Conservation (phyloP, 169 alveolate species). For the Blepharisma undulans region DNA sequence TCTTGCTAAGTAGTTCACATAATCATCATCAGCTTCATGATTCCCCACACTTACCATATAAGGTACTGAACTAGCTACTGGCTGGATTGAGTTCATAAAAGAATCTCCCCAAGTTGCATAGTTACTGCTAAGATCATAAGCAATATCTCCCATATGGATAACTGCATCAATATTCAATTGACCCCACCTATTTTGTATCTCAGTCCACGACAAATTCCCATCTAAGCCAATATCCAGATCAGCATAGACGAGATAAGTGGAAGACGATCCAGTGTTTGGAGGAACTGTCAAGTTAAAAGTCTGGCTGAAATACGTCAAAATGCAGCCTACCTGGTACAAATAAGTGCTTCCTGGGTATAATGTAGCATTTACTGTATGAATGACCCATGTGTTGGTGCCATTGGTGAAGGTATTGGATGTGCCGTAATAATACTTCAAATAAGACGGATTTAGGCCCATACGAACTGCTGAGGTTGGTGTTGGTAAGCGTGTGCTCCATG, state of each 20-base stretch:
- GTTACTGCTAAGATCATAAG: not conserved
- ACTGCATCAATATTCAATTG: not conserved
- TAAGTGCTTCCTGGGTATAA: not conserved
- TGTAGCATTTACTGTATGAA: not conserved
- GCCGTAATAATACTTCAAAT: conserved; percentile 13
- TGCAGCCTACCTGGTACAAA: conserved; percentile 3
- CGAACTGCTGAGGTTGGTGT: not conserved
- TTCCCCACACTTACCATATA: conserved; percentile 35
- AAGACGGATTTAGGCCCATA: not conserved
- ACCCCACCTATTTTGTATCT: not conserved
- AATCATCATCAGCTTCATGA: conserved; percentile 9
- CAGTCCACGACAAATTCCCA: not conserved
- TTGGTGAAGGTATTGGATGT: not conserved
- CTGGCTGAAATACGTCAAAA: not conserved
- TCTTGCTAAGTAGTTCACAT: not conserved
- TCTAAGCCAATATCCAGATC: conserved; percentile 7
- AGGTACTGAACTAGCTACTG: not conserved
- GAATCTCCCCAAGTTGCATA: conserved; percentile 7
- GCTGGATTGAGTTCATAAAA: conserved; percentile 6
- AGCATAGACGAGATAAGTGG: not conserved
- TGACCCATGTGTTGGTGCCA: not conserved
- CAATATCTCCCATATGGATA: conserved; percentile 35
- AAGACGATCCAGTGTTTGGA: not conserved
- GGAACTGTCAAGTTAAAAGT: not conserved
- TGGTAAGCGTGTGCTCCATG: not conserved